Evolutionary conservation across 805 yeast genomes (phyloP).

Genomic region (Vanderwaltozyma polyspora): DNA sequence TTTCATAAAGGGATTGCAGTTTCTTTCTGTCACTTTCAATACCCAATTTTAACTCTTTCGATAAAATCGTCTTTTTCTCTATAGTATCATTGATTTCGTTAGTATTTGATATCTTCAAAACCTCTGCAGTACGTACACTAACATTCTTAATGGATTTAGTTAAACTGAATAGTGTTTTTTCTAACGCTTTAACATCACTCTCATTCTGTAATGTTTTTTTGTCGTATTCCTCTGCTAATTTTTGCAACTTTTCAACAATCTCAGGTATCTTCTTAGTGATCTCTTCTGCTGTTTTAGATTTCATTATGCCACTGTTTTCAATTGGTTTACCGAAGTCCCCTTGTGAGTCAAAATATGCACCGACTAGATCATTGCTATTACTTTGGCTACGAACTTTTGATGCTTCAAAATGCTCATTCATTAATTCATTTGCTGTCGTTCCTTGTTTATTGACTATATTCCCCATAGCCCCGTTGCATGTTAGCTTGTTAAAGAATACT

Average conservation of each 20-base stretch:
- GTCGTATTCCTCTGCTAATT: constrained; percentile 44
- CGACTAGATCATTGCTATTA: constrained; percentile 1
- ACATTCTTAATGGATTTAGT: constrained; percentile 14
- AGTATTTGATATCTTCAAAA: constrained; percentile 55
- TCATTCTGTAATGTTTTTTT: constrained; percentile 36
- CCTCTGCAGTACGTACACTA: constrained; percentile 19
- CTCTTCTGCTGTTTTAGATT: constrained; percentile 24
- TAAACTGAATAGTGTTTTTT: constrained; percentile 17
- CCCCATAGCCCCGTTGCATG: constrained; percentile 26
- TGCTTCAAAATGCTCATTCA: constrained; percentile 29
- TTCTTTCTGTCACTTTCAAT: constrained; percentile 14
- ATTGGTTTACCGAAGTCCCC: not conserved
- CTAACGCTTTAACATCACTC: constrained; percentile 28
- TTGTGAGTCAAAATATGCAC: not conserved
- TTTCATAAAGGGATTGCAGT: constrained; percentile 20
- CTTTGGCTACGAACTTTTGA: constrained; percentile 3
- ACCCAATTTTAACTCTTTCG: constrained; percentile 4
- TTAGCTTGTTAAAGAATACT: constrained; percentile 18
- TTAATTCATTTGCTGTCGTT: constrained; percentile 19
- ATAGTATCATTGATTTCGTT: constrained; percentile 53
- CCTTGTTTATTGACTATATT: constrained; percentile 37
- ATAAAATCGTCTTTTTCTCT: constrained; percentile 2
- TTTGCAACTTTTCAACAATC: constrained; percentile 22
- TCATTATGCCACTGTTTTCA: not conserved
- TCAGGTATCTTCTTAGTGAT: constrained; percentile 21